Evolutionary conservation across 805 yeast genomes (phyloP), one percentile per base, ranked within the genome.

Genomic region (Pichia pseudocactophila): DNA sequence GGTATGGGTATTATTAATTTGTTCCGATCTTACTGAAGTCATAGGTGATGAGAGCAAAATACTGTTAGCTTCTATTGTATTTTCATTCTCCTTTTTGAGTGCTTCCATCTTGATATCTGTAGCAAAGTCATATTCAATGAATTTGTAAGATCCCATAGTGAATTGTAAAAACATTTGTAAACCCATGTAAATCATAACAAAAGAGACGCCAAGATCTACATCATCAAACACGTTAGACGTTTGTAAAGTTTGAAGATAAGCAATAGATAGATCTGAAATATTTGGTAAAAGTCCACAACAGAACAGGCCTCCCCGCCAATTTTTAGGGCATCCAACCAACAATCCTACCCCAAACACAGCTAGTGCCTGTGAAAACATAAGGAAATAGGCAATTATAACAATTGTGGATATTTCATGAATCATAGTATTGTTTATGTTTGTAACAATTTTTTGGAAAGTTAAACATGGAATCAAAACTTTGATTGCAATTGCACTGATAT

Each of bases 241-340:
- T 18, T 82, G 80, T 56, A 86, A 64, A 1, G 92, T 80, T 52
- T 80, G 86, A 27, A 80, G 59, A 52, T 86, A 87, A 0, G 95
- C 95, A 52, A 86, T 82, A 0, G 96, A 95, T 43, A 86, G 67
- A 63, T 86, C 96, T 13, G 87, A 74, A 35, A 81, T 78, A 55
- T 86, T 86, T 32, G 88, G 88, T 53, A 85, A 76, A 27, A 83
- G 64, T 0, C 90, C 87, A 12, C 83, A 85, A 16, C 80, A 71
- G 4, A 82, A 49, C 10, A 52, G 33, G 0, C 95, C 95, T 43
- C 95, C 90, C 32, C 71, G 63, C 90, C 94, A 86, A 34, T 73
- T 64, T 45, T 70, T 71, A 2, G 95, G 95, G 7, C 76, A 74
- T 3, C 78, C 78, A 42, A 69, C 65, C 0, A 61, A 45, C 0